Percentiles rank a stretch among this genome's conserved stretches.
These are phyloP conservation scores for Lentinula novae-zelandiae DNA, from an alignment of 1,284 basidiomycete genomes.

Conservation along the genomic window DNA sequence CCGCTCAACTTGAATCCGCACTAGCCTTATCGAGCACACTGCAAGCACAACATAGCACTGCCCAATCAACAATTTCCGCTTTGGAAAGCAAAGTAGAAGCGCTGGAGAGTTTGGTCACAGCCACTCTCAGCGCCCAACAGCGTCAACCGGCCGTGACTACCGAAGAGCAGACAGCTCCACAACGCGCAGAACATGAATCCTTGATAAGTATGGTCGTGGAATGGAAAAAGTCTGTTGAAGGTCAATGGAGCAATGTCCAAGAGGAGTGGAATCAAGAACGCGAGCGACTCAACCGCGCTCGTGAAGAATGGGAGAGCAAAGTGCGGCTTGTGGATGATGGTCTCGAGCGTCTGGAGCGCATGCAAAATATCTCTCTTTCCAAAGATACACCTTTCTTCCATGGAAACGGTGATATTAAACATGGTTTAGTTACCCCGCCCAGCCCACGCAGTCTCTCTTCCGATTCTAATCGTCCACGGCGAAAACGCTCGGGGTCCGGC, in stretches of 20 bases:
- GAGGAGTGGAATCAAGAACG: conserved; percentile 84
- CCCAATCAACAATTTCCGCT: conserved; percentile 73
- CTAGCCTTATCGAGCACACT: conserved; percentile 72
- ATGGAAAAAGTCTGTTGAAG: conserved; percentile 73
- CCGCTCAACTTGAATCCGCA: conserved; percentile 75
- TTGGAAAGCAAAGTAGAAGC: conserved; percentile 69
- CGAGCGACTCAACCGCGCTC: conserved; percentile 68
- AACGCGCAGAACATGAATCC: conserved; percentile 20
- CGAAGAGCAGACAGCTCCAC: conserved; percentile 22
- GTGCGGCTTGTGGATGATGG: conserved; percentile 37
- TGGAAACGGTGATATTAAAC: conserved; percentile 20
- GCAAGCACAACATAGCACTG: conserved; percentile 76
- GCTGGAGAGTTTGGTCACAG: conserved; percentile 54
- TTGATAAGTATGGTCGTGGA: conserved; percentile 53
- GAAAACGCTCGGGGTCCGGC: conserved; percentile 24
- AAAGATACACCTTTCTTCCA: conserved; percentile 3
- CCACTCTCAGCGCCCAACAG: conserved; percentile 34
- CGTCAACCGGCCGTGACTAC: conserved; percentile 20
- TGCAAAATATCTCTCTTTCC: conserved; percentile 29
- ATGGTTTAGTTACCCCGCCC: conserved; percentile 66
- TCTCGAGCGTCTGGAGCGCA: conserved; percentile 36
- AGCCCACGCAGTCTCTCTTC: conserved; percentile 67
- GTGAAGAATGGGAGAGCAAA: conserved; percentile 58
- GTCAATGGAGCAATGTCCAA: conserved; percentile 70
- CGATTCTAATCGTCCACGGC: conserved; percentile 44